Conservation (phyloP, 1,284 basidiomycete species). For the Heterobasidion parviporum region DNA sequence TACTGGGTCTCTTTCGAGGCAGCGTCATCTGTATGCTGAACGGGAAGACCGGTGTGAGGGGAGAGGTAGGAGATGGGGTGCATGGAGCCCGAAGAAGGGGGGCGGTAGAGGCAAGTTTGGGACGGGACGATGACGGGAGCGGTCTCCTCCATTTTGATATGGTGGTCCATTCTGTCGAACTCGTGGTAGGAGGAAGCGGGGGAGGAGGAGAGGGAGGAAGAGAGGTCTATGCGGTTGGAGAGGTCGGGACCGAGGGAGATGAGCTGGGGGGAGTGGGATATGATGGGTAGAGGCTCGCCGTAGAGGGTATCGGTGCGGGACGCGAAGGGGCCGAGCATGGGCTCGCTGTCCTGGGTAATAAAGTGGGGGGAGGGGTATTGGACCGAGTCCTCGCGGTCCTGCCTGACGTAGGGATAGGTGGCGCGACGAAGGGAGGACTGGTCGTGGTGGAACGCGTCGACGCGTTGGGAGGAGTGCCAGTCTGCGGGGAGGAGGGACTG, state of each 20-base stretch:
- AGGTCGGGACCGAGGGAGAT: slow-evolving; percentile 30
- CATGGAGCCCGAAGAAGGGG: slow-evolving; percentile 25
- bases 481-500: slow-evolving; percentile 8
- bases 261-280: slow-evolving; percentile 32
- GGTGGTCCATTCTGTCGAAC: slow-evolving; percentile 33
- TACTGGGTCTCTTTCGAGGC: slow-evolving; percentile 83
- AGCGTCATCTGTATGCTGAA: slow-evolving; percentile 82
- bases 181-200: slow-evolving; percentile 39
- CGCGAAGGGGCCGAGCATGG: slow-evolving; percentile 22
- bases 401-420: slow-evolving; percentile 65
- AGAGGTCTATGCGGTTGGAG: slow-evolving; percentile 16
- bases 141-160: slow-evolving; percentile 59
- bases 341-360: slow-evolving; percentile 25
- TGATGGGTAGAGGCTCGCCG: slow-evolving; percentile 28
- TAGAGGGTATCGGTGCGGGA: slow-evolving; percentile 30
- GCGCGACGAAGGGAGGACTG: slow-evolving; percentile 48
- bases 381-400: slow-evolving; percentile 44
- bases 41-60: slow-evolving; percentile 50
- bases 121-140: slow-evolving; percentile 52
- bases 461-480: slow-evolving; percentile 27
- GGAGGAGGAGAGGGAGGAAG: slow-evolving; percentile 30
- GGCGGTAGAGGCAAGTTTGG: slow-evolving; percentile 35
- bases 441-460: slow-evolving; percentile 20
- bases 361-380: slow-evolving; percentile 25
- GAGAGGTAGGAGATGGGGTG: slow-evolving; percentile 38